Base-by-base conservation (phyloP, 495 filamentous ascomycete genomes). In the Astrothelium macrocarpum region DNA sequence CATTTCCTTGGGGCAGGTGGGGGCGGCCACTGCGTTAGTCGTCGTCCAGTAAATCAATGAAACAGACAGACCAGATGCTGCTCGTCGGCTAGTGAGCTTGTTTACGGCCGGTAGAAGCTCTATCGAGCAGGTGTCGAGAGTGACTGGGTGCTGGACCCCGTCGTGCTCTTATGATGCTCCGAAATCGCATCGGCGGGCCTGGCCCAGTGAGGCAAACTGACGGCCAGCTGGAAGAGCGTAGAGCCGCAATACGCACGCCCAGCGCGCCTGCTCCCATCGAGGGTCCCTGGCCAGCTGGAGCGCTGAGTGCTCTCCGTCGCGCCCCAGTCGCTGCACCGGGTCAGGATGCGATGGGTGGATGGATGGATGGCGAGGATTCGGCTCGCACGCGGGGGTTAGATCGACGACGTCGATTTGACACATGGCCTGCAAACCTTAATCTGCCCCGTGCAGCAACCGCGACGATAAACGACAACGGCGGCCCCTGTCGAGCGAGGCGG, bases 381-480 rank as follows among this genome's bases (percentile, higher is more conserved):
- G 49, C 49, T 56, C 49, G 49, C 49, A 56, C 49, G 49, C 49
- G 49, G 49, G 49, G 49, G 49, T n/a, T 25, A 20, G 49, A 56
- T 56, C 25, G 25, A 28, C 49, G 49, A 56, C 49, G 20, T 56
- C 49, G 49, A 56, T 56, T 56, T 56, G 49, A 56, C 49, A 56
- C 49, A 56, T 56, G 49, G 49, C 49, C 49, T 56, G 49, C 49
- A 56, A 56, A 56, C 49, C 49, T 56, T 56, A 56, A 56, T 11
- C 25, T 29, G 20, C 20, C 12, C 49, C 49, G 25, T 56, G 49
- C 49, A 56, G 20, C 49, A 56, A 26, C 49, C 49, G 25, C 49
- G 49, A 56, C 49, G 49, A 56, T 56, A 56, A 56, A 56, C 49
- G 49, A 56, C 49, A 56, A 56, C 49, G 49, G 49, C 4, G 49